Conservation (phyloP, 768 basidiomycete genomes). For the Candolleomyces aberdarensis region DNA sequence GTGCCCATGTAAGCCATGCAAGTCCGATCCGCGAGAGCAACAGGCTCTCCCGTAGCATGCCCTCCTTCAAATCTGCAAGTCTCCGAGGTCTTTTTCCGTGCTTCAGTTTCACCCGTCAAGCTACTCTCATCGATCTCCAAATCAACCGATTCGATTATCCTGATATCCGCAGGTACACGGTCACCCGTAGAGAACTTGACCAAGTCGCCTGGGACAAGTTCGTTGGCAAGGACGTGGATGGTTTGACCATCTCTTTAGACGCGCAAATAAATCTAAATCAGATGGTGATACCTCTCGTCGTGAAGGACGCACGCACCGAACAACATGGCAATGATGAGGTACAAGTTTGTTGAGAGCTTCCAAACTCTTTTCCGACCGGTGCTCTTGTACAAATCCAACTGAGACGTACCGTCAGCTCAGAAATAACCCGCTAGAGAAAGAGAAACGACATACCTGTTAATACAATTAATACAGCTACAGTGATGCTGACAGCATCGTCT, state of each 20-base stretch:
- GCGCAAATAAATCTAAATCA: neutral
- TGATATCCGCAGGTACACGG: slow-evolving; percentile 90
- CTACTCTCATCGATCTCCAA: slow-evolving; percentile 96
- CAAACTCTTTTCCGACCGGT: slow-evolving; percentile 89
- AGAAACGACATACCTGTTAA: slow-evolving; percentile 65
- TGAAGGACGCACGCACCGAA: slow-evolving; percentile 44
- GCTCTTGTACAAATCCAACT: slow-evolving; percentile 96
- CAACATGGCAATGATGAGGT: slow-evolving; percentile 92
- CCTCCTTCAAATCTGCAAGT: slow-evolving; percentile 46
- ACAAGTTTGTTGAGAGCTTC: slow-evolving; percentile 96
- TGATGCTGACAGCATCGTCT: slow-evolving; percentile 93
- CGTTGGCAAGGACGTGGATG: slow-evolving; percentile 86
- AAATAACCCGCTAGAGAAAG: neutral
- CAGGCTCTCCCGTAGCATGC: slow-evolving; percentile 33
- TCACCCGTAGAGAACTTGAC: slow-evolving; percentile 89
- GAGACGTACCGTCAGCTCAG: slow-evolving; percentile 15
- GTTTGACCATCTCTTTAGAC: slow-evolving; percentile 52
- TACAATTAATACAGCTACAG: slow-evolving; percentile 88
- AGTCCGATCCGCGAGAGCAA: slow-evolving; percentile 76
- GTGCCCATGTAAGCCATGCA: slow-evolving; percentile 98
- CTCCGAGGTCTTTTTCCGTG: slow-evolving; percentile 64
- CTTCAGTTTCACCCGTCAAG: slow-evolving; percentile 88
- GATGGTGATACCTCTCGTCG: slow-evolving; percentile 12
- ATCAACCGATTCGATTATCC: slow-evolving; percentile 76
- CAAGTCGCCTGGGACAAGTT: slow-evolving; percentile 94